Base-by-base conservation (phyloP, 169 alveolate species). In the Plasmodium billcollinsi region DNA sequence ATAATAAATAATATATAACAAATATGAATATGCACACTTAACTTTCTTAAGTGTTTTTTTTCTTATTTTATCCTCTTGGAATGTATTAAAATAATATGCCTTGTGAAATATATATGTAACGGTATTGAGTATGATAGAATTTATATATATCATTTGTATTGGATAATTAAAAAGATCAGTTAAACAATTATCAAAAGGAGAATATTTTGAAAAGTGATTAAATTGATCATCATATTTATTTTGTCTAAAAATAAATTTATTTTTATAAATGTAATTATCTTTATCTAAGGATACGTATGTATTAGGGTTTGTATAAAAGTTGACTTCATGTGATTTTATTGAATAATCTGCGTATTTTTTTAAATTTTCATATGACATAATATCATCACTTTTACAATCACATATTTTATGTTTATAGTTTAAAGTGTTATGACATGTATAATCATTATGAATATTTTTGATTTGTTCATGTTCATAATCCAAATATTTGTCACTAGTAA, bases 131-230 rank as follows among this genome's bases (percentile, higher is more conserved):
- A 83, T 50, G 0, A 70, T 69, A n/a, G 91, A 59, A 83, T 83
- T 83, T 50, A 83, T 18, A 24, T 83, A 83, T 45, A 83, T 21
- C 14, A 61, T 69, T 21, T 67, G 91, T 21, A 69, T 39, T 15
- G 91, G 91, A 72, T 83, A 83, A 49, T 83, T 83, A 61, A 83
- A 83, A 26, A 83, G 29, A 20, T 83, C 85, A 11, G 74, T 83
- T 69, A 83, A 43, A 26, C 91, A 83, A 20, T 15, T 58, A 69
- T 45, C 59, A 33, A 83, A 83, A 39, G 91, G 91, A 1, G 91
- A 83, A 1, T 43, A 43, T 3, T 45, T 6, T 14, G 91, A 83
- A 39, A n/a, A 18, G 3, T 78, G 26, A 26, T 66, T 78, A 50
- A 65, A 26, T 65, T 65, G 56, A 20, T 45, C 65, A 24, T 49